phyloP scores from a whole-genome alignment of 164 flowering plant genomes.

The Warburgia ugandensis region DNA sequence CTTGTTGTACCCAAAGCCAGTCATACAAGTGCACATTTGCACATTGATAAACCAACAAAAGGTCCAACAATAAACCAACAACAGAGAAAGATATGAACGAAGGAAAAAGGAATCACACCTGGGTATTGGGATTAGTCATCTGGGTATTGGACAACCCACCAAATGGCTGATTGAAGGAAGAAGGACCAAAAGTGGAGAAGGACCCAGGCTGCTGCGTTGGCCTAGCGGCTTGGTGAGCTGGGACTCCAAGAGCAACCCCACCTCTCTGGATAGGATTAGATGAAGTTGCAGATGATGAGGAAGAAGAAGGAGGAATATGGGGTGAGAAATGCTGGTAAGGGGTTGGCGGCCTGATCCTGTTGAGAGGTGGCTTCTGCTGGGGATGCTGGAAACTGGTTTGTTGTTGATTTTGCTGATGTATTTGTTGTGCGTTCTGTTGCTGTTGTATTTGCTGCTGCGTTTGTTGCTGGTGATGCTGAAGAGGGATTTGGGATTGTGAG shows the following conservation, averaged over 20 bases:
- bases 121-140: not conserved
- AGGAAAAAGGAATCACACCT: constrained; percentile 2
- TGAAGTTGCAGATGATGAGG: not conserved
- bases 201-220: constrained; percentile 5
- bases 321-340: not conserved
- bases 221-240: not conserved
- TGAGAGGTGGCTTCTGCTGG: not conserved
- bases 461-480: not conserved
- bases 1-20: too few species aligned
- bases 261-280: constrained; percentile 1
- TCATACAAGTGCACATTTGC: too few species aligned
- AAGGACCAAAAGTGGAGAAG: constrained; percentile 1
- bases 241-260: not conserved
- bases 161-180: constrained; percentile 4
- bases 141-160: not conserved
- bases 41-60: too few species aligned
- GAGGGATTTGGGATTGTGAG: not conserved
- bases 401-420: not conserved
- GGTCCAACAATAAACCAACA: too few species aligned
- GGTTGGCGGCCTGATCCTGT: not conserved
- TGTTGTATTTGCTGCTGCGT: not conserved
- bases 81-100: too few species aligned
- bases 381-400: not conserved
- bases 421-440: not conserved
- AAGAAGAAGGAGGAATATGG: not conserved